These are phyloP conservation scores for Lactarius hengduanensis DNA, from an alignment of 768 basidiomycete species.

Conservation along the genomic window DNA sequence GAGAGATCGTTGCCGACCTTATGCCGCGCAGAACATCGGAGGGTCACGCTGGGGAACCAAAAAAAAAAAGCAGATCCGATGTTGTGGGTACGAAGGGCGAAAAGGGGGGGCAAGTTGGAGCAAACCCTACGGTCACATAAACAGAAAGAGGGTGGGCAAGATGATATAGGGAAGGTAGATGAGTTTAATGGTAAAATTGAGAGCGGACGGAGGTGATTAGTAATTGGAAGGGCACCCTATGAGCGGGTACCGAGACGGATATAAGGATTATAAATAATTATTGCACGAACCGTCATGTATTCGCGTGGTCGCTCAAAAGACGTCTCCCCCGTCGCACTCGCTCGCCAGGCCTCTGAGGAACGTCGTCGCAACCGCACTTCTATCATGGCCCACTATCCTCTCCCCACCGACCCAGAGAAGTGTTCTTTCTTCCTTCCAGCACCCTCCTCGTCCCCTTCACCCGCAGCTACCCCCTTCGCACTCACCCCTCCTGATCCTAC, in stretches of 20 bases:
- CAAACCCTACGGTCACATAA: neutral
- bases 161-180: too few relatives aligned
- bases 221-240: neutral
- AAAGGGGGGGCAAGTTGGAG: neutral
- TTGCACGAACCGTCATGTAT: constrained; percentile 9
- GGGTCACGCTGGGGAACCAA: neutral
- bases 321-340: constrained; percentile 28
- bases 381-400: constrained; percentile 20
- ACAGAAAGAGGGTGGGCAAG: neutral
- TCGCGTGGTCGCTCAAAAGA: constrained; percentile 28
- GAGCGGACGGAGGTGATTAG: neutral
- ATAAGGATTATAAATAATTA: neutral
- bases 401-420: constrained; percentile 24
- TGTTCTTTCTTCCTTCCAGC: constrained; percentile 10
- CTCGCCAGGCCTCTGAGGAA: constrained; percentile 30
- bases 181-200: too few relatives aligned
- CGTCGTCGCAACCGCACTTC: constrained; percentile 17
- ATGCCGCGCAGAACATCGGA: neutral
- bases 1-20: neutral
- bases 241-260: neutral
- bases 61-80: neutral
- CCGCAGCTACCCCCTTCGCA: constrained; percentile 11
- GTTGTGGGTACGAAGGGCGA: neutral
- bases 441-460: constrained; percentile 19
- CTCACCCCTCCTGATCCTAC: constrained; percentile 25